Evolutionary conservation across 495 filamentous ascomycete species (phyloP), one percentile per base, ranked within the genome.

Genomic region (Lasiosphaeria hispida): DNA sequence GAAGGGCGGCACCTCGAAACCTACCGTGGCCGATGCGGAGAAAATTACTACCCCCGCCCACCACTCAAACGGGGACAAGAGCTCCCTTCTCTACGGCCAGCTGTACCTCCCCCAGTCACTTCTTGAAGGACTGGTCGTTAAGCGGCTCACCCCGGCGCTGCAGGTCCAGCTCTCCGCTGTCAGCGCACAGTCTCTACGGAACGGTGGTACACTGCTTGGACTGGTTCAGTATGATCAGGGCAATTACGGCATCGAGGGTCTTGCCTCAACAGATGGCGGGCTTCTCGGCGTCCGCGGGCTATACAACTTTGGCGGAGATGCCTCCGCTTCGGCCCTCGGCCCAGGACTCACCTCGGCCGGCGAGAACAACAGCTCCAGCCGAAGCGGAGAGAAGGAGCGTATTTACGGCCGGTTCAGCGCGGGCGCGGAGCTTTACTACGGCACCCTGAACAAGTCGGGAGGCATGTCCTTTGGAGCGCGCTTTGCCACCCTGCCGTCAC

Each of bases 371-470:
- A 60, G 7, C 15, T 50, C 37, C n/a, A 13, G 55, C 44, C 57
- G 44, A 13, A 18, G 60, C n/a, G 63, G 54, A 13, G 64, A 72
- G 9, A 72, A 74, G n/a, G 78, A 83, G 41, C 72, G 77, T 52
- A 76, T 83, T n/a, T 79, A 84, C 54, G 84, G 85, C 10, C 77
- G 85, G 35, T 87, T 93, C 55, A 90, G 87, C 57, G 85, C 85
- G 13, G 94, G 94, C n/a, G 94, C 87, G 42, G 94, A 98, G 67
- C 76, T 95, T 30, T 98, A 98, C 71, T 98, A 97, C 67, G 92
- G 92, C 7, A 85, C 90, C 0, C 75, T 96, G 14, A 97, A 96
- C 63, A 96, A 96, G 47, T 86, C 90, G 13, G 87, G 93, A 19
- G 94, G 94, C 55, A 84, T 84, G 67, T 81, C 81, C 38, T 59